These are phyloP conservation scores for Cornus kousa DNA, from an alignment of 148 eudicot species.

Conservation along the genomic window DNA sequence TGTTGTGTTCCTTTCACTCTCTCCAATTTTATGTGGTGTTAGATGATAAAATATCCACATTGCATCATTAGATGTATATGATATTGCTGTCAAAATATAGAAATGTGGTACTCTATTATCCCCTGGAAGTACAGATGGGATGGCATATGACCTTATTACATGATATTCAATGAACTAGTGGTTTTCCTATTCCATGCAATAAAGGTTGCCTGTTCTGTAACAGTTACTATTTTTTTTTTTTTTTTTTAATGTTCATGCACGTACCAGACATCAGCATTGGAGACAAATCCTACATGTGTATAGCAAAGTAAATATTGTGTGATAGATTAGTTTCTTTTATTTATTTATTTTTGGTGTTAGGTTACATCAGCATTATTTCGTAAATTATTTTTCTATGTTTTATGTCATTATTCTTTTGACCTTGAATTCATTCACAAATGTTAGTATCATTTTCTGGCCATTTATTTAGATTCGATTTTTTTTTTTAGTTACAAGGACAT, in stretches of 20 bases:
- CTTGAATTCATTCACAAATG: no score
- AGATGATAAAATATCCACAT: not conserved
- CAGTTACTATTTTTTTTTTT: not conserved
- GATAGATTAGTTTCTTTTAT: no score
- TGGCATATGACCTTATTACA: not conserved
- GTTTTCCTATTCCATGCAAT: not conserved
- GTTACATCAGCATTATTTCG: no score
- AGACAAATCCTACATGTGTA: no score
- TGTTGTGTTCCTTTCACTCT: not conserved
- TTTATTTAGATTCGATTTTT: no score
- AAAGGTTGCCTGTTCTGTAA: not conserved
- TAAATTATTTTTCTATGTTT: no score
- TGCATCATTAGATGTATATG: not conserved
- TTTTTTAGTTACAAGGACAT: no score
- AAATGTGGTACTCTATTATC: not conserved
- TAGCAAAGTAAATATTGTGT: no score
- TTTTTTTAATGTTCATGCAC: not conserved
- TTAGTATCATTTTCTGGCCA: no score
- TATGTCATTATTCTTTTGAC: no score
- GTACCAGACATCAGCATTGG: not conserved
- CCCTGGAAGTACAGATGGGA: not conserved
- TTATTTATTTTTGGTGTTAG: no score
- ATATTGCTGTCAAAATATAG: not conserved
- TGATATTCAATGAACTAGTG: not conserved
- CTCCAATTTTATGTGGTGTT: not conserved